Base-by-base conservation (phyloP, 2,329 filamentous ascomycete genomes). In the Microdochium bolleyi region DNA sequence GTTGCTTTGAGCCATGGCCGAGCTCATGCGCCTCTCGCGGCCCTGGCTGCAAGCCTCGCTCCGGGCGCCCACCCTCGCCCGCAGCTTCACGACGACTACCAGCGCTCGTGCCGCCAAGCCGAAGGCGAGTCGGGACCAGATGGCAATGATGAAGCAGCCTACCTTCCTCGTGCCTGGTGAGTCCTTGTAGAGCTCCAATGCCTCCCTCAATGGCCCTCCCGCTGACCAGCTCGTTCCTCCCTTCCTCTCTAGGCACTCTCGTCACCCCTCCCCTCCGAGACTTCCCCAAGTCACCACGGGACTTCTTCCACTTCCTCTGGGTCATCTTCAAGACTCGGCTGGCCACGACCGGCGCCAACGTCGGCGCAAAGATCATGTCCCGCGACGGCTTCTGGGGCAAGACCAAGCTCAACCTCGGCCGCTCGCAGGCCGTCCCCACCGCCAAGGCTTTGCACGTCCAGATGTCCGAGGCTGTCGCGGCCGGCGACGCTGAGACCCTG, bases 381-480 rank as follows among this genome's bases (percentile, higher is more conserved):
- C 76, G 70, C 70, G 71, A 24, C 61, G 57, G 1, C 24, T 41
- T 53, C 65, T 73, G 58, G 51, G 67, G 65, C 30, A 67, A 67
- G 21, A 73, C 74, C 13, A 62, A 60, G n/a, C 74, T 76, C 62
- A 72, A 75, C 60, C 62, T 76, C 24, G 59, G 67, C 24, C 71
- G 71, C 14, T 58, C 66, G 22, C 62, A 66, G 51, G 69, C 80
- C 49, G 65, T 73, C 9, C 75, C 80, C 1, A 74, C 75, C 1
- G 85, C 83, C 30, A 76, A 79, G 60, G 74, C 72, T 21, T 70
- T 87, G 61, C 84, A 89, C 66, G 69, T 71, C 51, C 69, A 79
- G 57, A 80, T 88, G 74, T 81, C 83, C 59, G 73, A 76, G 54
- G 79, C 79, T 3, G 77, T 87, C 50, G 85, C 85, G 7, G 67